Evolutionary conservation across 2,329 filamentous ascomycete species (phyloP), one percentile per base, ranked within the genome.

Genomic region (Metarhizium guizhouense): DNA sequence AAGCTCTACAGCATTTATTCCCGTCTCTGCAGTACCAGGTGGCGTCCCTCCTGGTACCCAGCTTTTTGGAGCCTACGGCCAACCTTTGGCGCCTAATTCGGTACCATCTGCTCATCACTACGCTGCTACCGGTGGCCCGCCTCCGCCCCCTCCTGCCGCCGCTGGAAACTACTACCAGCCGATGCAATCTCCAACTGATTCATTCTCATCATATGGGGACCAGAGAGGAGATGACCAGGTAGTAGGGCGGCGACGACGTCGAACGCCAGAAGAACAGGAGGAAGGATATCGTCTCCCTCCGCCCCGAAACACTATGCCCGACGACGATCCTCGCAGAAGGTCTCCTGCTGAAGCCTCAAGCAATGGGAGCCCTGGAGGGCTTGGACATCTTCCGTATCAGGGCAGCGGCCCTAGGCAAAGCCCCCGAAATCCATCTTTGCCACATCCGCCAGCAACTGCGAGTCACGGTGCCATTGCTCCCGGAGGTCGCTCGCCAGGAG

Each of bases 11-110:
- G 80, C 80, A 1, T 83, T 83, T 59, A 79, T 83, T 14, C 80
- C 81, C 1, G 77, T 84, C 5, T 81, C 79, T 2, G 80, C 80
- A 16, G 70, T 83, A 6, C 76, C 76, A n/a, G 79, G 79, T n/a
- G 79, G 77, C 14, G 76, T 83, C 1, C 77, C 80, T 1, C 78
- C 79, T 1, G 79, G 80, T 1, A 81, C 79, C 2, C 79, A 76
- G 56, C 69, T 83, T 6, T 83, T 76, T 60, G 80, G 80, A 25
- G 78, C 80, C 0, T 83, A 82, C 59, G 80, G 80, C 10, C 79
- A 83, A 58, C 80, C 80, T 20, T 61, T 83, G 47, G 71, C 71
- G n/a, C 68, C 65, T 20, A 66, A 62, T 47, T 57, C 66, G 16
- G 61, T 66, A n/a, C 65, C 65, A 20, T 51, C 59, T 11, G 58